phyloP scores from a whole-genome alignment of 129 eudicot genomes.

The Flaveria brownii region DNA sequence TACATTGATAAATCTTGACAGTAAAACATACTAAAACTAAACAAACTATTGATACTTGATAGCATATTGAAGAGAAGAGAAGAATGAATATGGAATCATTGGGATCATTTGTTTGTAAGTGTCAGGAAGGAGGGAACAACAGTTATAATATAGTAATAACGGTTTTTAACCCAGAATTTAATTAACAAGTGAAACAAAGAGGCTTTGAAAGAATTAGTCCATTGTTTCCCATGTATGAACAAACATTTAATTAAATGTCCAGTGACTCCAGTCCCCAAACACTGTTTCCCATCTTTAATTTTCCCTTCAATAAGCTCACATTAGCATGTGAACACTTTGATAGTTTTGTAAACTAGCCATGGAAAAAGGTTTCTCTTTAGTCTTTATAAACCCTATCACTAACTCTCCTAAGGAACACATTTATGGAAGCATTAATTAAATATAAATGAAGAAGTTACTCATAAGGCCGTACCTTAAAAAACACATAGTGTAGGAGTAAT shows the following conservation, averaged over 20 bases:
- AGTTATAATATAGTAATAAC: background rate
- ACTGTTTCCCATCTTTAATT: background rate
- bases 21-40: conserved; percentile 13
- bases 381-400: conserved; percentile 9
- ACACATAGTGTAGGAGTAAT: too few species aligned
- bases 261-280: background rate
- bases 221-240: background rate
- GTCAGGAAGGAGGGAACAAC: background rate
- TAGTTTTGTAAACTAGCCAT: background rate
- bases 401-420: conserved; percentile 12
- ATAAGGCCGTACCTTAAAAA: background rate
- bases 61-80: conserved; percentile 12
- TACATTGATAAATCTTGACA: background rate
- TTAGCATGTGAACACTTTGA: background rate
- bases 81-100: background rate
- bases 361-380: conserved; percentile 2
- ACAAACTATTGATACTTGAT: conserved; percentile 12
- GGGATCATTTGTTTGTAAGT: background rate
- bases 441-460: background rate
- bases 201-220: background rate
- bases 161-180: background rate
- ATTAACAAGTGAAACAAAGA: background rate
- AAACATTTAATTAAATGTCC: background rate
- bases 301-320: background rate
- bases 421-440: background rate